A percentile compares a stretch with the other conserved stretches of the same genome.
phyloP scores from a whole-genome alignment of 352 stramenopile genomes.

The Achlya hypogyna region DNA sequence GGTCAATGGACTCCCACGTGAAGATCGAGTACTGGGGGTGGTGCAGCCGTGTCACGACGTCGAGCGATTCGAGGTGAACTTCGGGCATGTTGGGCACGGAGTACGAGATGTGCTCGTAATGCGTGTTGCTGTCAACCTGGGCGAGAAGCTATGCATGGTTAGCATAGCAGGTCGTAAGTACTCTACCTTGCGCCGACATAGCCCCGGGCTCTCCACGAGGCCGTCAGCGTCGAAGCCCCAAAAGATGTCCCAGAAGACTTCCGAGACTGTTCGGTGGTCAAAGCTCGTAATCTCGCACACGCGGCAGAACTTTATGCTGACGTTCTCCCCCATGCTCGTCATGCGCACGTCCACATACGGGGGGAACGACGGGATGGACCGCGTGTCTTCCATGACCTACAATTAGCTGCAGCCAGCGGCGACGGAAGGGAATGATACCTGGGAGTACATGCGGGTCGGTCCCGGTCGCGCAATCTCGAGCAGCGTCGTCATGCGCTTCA shows the following conservation, averaged over 20 bases:
- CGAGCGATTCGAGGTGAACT: conserved; percentile 14
- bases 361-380: conserved; percentile 8
- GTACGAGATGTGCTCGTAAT: conserved; percentile 19
- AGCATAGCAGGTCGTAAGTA: background rate
- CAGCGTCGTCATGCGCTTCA: background rate
- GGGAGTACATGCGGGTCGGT: conserved; percentile 10
- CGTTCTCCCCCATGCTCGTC: conserved; percentile 15
- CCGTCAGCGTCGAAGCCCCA: conserved; percentile 11
- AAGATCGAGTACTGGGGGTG: conserved; percentile 14
- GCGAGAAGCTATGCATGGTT: background rate
- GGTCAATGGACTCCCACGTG: conserved; percentile 19
- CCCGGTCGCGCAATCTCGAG: conserved; percentile 7
- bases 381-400: conserved; percentile 20
- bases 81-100: conserved; percentile 15
- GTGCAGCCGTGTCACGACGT: background rate
- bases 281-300: conserved; percentile 21
- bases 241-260: conserved; percentile 15
- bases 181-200: conserved; percentile 16
- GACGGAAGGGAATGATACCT: no score
- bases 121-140: background rate
- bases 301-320: conserved; percentile 20
- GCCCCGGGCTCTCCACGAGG: background rate
- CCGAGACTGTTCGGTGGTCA: conserved; percentile 18
- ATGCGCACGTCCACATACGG: conserved; percentile 19
- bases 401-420: background rate